Conservation (phyloP, 1,284 basidiomycete species). For the Ceratobasidium sp. region DNA sequence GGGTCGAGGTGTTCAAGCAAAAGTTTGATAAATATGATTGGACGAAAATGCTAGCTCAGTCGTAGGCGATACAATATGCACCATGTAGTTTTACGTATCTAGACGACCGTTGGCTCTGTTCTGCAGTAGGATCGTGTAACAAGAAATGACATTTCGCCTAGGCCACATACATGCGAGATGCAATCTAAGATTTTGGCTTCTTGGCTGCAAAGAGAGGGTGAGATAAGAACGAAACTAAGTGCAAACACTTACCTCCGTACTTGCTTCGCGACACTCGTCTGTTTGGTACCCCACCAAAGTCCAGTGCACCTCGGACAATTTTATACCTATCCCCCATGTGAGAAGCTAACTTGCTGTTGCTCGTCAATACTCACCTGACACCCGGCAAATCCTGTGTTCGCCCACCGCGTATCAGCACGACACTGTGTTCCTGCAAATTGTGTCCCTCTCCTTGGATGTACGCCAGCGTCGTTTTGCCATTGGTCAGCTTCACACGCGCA, state of each 20-base stretch:
- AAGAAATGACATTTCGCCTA: background rate
- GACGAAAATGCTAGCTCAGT: conserved; percentile 66
- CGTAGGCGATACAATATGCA: too few relatives aligned
- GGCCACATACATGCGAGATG: background rate
- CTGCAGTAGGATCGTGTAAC: background rate
- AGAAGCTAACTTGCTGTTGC: background rate
- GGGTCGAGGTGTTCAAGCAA: conserved; percentile 70
- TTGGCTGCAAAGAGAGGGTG: conserved; percentile 61
- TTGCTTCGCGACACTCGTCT: conserved; percentile 84
- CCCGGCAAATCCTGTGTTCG: conserved; percentile 97
- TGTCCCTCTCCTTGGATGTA: conserved; percentile 99
- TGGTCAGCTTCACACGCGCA: conserved; percentile 90
- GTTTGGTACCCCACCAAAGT: conserved; percentile 90
- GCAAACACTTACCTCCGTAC: conserved; percentile 81
- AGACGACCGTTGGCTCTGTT: background rate
- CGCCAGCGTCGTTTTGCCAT: conserved; percentile 88
- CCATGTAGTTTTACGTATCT: background rate
- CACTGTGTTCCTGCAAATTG: conserved; percentile 97
- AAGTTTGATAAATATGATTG: conserved; percentile 77
- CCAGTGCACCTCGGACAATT: conserved; percentile 89
- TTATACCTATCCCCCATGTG: conserved; percentile 77
- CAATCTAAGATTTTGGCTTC: conserved; percentile 66
- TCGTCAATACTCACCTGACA: conserved; percentile 73
- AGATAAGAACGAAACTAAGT: conserved; percentile 44
- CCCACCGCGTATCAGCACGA: conserved; percentile 92